A percentile compares a stretch with the other conserved stretches of the same genome.
Conservation (phyloP, 2,329 filamentous ascomycete species). For the Alternaria consortialis region DNA sequence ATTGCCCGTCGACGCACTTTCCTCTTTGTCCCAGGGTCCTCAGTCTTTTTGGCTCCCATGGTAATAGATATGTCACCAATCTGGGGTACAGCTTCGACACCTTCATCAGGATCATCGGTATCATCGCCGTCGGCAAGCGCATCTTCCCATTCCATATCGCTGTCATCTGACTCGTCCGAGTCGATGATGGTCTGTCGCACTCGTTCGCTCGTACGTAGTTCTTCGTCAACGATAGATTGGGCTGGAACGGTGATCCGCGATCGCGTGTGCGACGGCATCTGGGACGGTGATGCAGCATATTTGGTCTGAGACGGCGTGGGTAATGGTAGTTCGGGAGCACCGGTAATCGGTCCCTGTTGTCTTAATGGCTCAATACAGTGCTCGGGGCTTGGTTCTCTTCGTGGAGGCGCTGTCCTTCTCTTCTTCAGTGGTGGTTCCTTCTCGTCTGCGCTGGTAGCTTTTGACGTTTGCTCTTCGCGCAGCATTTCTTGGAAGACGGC, state of each 20-base stretch:
- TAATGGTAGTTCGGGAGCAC: not conserved
- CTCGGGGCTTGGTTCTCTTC: slow-evolving; percentile 11
- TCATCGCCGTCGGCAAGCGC: slow-evolving; percentile 43
- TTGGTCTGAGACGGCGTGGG: slow-evolving; percentile 19
- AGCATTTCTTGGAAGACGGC: slow-evolving; percentile 59
- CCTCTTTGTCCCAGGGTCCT: slow-evolving; percentile 44
- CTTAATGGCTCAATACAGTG: not conserved
- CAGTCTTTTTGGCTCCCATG: slow-evolving; percentile 45
- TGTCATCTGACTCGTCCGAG: slow-evolving; percentile 66
- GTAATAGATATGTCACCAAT: slow-evolving; percentile 54
- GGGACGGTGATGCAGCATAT: slow-evolving; percentile 9
- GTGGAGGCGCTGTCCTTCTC: slow-evolving; percentile 35
- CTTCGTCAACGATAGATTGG: slow-evolving; percentile 12
- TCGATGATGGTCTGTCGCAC: slow-evolving; percentile 53
- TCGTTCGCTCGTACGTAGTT: slow-evolving; percentile 28
- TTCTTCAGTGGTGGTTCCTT: slow-evolving; percentile 52
- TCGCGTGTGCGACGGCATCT: slow-evolving; percentile 12
- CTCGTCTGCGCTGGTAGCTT: slow-evolving; percentile 38
- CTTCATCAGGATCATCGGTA: slow-evolving; percentile 34
- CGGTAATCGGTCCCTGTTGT: not conserved
- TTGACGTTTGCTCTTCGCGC: slow-evolving; percentile 50
- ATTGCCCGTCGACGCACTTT: slow-evolving; percentile 60
- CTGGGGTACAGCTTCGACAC: slow-evolving; percentile 40
- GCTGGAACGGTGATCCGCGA: slow-evolving; percentile 3
- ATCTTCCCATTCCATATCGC: slow-evolving; percentile 71